These are phyloP conservation scores for Ustilago nuda DNA, from an alignment of 1,284 basidiomycete species.

Conservation along the genomic window DNA sequence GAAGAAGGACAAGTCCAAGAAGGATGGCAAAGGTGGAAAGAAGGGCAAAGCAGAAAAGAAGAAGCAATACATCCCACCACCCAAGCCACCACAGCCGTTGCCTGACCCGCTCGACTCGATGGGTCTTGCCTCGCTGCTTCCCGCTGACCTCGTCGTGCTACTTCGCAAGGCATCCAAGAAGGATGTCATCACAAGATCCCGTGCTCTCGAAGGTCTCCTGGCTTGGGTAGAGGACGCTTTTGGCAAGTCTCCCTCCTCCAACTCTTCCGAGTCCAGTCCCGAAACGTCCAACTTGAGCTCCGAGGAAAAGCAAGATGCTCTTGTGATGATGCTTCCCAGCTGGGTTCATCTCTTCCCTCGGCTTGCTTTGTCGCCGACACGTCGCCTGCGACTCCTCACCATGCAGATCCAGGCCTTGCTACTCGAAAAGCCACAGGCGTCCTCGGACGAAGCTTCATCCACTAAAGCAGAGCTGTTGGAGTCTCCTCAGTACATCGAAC, in stretches of 20 bases:
- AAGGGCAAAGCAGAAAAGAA: slow-evolving; percentile 60
- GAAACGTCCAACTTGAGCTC: slow-evolving; percentile 26
- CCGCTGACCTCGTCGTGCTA: slow-evolving; percentile 83
- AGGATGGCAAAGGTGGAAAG: slow-evolving; percentile 51
- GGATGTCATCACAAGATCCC: slow-evolving; percentile 85
- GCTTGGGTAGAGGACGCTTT: slow-evolving; percentile 75
- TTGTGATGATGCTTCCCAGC: slow-evolving; percentile 81
- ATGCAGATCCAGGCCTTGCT: slow-evolving; percentile 79
- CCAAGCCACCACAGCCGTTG: slow-evolving; percentile 78
- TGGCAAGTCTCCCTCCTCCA: slow-evolving; percentile 68
- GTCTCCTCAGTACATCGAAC: slow-evolving; percentile 76
- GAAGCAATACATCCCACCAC: slow-evolving; percentile 65
- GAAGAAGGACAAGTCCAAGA: slow-evolving; percentile 63
- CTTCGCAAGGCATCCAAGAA: slow-evolving; percentile 88
- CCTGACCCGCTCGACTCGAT: slow-evolving; percentile 91
- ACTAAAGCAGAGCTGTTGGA: slow-evolving; percentile 75
- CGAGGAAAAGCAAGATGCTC: slow-evolving; percentile 70
- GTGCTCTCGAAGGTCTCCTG: slow-evolving; percentile 86
- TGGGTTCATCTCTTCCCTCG: slow-evolving; percentile 92
- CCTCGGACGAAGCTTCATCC: slow-evolving; percentile 36
- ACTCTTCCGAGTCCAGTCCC: slow-evolving; percentile 65
- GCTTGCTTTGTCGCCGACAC: slow-evolving; percentile 82
- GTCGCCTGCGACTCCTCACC: slow-evolving; percentile 79
- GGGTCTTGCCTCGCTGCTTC: slow-evolving; percentile 75
- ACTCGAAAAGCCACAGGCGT: slow-evolving; percentile 70